Conservation (phyloP, 768 basidiomycete species). For the Trametes villosa region DNA sequence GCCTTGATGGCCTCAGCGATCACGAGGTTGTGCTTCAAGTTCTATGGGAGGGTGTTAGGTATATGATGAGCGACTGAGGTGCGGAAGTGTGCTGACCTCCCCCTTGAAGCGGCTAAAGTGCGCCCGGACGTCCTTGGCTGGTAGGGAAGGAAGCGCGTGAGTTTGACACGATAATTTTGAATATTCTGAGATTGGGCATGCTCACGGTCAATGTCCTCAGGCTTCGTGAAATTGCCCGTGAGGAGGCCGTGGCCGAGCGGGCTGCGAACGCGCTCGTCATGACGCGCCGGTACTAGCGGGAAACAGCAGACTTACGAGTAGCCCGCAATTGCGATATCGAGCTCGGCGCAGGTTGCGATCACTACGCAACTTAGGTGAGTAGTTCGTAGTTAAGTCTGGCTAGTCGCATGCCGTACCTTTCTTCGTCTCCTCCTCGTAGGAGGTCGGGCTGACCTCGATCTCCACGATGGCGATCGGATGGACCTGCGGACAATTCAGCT, state of each 20-base stretch:
- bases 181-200: not conserved
- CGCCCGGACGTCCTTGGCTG: constrained; percentile 8
- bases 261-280: constrained; percentile 32
- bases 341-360: constrained; percentile 54
- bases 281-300: not conserved
- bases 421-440: constrained; percentile 54
- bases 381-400: not conserved
- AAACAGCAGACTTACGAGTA: constrained; percentile 50
- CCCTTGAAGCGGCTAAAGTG: constrained; percentile 9
- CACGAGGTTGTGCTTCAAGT: constrained; percentile 38
- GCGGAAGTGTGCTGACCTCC: constrained; percentile 3
- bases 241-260: constrained; percentile 59
- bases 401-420: constrained; percentile 33
- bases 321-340: constrained; percentile 59
- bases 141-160: not conserved
- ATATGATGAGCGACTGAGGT: not conserved
- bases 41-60: not conserved
- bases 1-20: constrained; percentile 44
- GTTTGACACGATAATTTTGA: constrained; percentile 7
- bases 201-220: constrained; percentile 36
- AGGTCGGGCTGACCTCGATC: constrained; percentile 67
- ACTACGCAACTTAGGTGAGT: constrained; percentile 35
- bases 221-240: constrained; percentile 49
- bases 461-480: constrained; percentile 61
- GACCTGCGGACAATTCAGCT: constrained; percentile 30